Base-by-base conservation (phyloP, 2,329 filamentous ascomycete species). In the Fusarium haematococcum region DNA sequence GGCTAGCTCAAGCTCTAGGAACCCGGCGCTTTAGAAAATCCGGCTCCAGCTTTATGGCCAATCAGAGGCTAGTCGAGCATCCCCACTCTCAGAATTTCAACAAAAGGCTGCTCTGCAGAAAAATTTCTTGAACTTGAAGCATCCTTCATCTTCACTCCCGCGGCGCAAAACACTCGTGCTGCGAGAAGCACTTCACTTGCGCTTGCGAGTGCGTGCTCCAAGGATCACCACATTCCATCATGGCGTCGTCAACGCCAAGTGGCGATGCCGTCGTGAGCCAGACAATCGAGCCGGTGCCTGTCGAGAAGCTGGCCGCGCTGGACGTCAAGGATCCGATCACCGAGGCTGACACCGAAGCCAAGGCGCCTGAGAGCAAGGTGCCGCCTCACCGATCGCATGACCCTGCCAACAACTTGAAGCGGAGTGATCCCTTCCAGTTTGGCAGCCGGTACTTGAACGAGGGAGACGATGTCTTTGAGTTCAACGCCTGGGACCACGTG, bases 401-500 rank as follows among this genome's bases (percentile, higher is more conserved):
- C 79, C 91, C 93, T 43, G 79, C 85, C 73, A 85, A 92, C 82
- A 97, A 95, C 82, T 87, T 93, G 84, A 98, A 98, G 86, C 91
- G 95, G 78, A 94, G 86, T 80, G 95, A 98, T 80, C 97, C 97
- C 20, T 99, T 98, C 84, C 93, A 97, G 84, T 99, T 99, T 83
- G 97, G 97, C 70, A 97, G 94, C 57, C 94, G 96, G 69, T 94
- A 90, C 79, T 90, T 99, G 61, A 91, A 93, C 79, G 89, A 96
- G 82, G 91, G 91, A 80, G 95, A 98, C 85, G 89, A 98, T 81
- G 94, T 97, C 79, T 99, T 96, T 85, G 93, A 97, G 83, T 98
- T 97, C 90, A 99, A 99, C 83, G 97, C 97, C 41, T 99, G 97
- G 97, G 97, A 99, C 82, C 96, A 99, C 82, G 97, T 98, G 81